Conservation (phyloP, 177 flowering plant genomes). For the Tripterygium wilfordii region DNA sequence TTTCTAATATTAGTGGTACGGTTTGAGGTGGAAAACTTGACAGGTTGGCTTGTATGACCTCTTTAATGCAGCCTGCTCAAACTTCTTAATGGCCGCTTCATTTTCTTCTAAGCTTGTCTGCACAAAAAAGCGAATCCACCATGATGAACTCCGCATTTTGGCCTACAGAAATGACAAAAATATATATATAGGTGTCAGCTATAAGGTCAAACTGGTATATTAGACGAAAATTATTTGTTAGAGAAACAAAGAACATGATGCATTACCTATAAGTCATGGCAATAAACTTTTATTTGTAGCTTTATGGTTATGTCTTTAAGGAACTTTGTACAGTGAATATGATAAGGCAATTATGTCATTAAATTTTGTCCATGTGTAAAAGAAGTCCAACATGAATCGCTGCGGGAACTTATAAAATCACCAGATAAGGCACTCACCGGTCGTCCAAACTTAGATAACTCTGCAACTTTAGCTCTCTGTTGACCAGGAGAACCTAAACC, state of each 20-base stretch:
- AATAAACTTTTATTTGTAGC: too few species aligned
- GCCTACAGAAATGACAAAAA: conserved; percentile 47
- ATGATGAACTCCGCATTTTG: conserved; percentile 66
- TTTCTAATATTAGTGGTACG: conserved; percentile 53
- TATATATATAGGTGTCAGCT: too few species aligned
- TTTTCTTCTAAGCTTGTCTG: conserved; percentile 72
- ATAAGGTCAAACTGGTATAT: too few species aligned
- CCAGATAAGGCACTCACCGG: conserved; percentile 46
- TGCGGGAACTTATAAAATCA: too few species aligned
- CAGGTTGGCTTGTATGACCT: conserved; percentile 56
- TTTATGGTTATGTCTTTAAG: too few species aligned
- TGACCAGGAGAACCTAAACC: conserved; percentile 66
- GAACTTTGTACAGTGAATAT: too few species aligned
- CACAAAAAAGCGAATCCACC: conserved; percentile 80
- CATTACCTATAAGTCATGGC: too few species aligned
- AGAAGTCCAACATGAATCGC: too few species aligned
- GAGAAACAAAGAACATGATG: too few species aligned
- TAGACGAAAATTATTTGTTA: too few species aligned
- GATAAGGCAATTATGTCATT: too few species aligned
- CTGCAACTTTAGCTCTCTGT: conserved; percentile 65
- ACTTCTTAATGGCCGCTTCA: conserved; percentile 61
- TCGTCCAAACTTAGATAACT: conserved; percentile 70
- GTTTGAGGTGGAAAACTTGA: conserved; percentile 75
- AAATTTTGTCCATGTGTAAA: too few species aligned
- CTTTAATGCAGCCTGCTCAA: conserved; percentile 64